Conservation (phyloP, 208 protist genomes). For the Leishmania gerbilli region DNA sequence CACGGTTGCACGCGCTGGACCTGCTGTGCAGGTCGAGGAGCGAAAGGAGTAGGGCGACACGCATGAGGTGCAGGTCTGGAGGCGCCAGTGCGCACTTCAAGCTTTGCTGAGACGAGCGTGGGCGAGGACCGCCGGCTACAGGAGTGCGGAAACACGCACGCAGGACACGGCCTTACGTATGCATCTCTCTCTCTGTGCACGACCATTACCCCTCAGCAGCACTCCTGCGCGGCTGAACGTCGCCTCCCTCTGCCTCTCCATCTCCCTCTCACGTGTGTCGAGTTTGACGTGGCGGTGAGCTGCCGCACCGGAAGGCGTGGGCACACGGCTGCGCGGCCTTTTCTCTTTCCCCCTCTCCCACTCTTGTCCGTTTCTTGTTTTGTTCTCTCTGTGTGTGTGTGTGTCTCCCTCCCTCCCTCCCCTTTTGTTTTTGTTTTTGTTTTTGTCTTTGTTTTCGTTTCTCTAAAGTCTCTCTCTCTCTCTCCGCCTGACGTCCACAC, state of each 20-base stretch:
- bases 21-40: neutral
- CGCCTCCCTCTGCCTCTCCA: neutral
- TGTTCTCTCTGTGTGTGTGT: neutral
- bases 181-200: neutral
- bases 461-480: neutral
- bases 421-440: neutral
- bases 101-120: neutral
- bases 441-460: neutral
- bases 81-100: neutral
- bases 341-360: neutral
- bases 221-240: neutral
- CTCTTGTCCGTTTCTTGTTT: neutral
- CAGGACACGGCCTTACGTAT: neutral
- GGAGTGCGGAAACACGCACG: neutral
- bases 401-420: neutral
- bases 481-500: neutral
- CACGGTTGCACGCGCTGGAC: neutral
- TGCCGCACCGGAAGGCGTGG: neutral
- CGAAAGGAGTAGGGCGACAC: neutral
- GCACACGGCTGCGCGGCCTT: neutral
- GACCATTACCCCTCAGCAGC: neutral
- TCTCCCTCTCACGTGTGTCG: neutral
- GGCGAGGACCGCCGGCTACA: neutral
- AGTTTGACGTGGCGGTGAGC: neutral
- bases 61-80: neutral